phyloP scores from a whole-genome alignment of 2,329 filamentous ascomycete genomes.

The Penicillium concentricum region DNA sequence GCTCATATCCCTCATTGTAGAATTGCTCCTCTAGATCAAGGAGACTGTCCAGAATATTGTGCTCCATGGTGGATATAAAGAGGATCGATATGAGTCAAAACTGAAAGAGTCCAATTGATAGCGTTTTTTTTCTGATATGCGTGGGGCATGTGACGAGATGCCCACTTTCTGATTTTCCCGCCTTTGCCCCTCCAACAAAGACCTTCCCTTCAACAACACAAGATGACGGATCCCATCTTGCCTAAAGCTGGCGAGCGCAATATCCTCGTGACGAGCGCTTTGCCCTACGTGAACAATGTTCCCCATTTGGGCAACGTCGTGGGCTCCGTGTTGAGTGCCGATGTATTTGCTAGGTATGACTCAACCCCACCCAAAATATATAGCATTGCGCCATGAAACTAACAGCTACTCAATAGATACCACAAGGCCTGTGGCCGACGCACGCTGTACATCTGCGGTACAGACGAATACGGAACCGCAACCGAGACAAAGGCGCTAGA shows the following conservation, averaged over 20 bases:
- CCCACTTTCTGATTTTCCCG: conserved; percentile 58
- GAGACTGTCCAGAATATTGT: conserved; percentile 56
- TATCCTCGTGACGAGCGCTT: conserved; percentile 84
- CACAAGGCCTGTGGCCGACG: conserved; percentile 75
- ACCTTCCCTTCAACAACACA: conserved; percentile 15
- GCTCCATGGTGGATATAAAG: conserved; percentile 31
- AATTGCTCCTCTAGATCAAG: conserved; percentile 66
- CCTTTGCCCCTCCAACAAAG: conserved; percentile 57
- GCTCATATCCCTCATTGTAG: conserved; percentile 76
- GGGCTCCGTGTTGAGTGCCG: conserved; percentile 81
- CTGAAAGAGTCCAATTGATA: background rate
- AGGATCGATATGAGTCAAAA: background rate
- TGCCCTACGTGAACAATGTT: conserved; percentile 79
- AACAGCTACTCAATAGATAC: conserved; percentile 53
- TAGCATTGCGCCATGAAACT: conserved; percentile 37
- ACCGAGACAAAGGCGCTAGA: conserved; percentile 95
- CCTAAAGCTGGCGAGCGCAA: conserved; percentile 76
- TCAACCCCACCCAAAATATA: conserved; percentile 25
- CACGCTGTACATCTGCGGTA: conserved; percentile 83
- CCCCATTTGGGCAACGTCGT: conserved; percentile 88
- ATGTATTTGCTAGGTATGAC: conserved; percentile 66
- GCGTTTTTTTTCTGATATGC: conserved; percentile 20
- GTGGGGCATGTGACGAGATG: conserved; percentile 25
- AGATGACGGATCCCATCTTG: conserved; percentile 49
- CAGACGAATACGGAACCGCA: conserved; percentile 92